Percentiles rank a stretch among this genome's conserved stretches.
phyloP scores from a whole-genome alignment of 441 rosid genomes.

The Euphorbia celastroides region DNA sequence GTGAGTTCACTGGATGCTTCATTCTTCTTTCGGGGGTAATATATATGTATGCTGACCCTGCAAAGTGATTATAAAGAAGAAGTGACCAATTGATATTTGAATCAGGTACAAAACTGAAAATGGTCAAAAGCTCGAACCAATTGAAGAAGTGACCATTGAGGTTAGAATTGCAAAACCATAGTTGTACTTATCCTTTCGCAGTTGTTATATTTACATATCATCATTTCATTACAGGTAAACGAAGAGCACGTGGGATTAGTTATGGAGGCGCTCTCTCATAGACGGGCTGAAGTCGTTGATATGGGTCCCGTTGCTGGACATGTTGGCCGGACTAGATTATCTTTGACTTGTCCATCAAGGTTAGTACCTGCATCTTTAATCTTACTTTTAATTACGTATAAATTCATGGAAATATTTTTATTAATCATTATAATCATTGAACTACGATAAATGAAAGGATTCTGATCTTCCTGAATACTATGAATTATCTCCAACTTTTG shows the following conservation, averaged over 20 bases:
- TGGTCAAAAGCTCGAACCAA: constrained; percentile 74
- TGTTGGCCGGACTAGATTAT: constrained; percentile 76
- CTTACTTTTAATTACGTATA: too few relatives aligned
- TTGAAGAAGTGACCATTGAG: constrained; percentile 93
- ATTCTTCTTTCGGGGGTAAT: not conserved
- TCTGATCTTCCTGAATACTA: too few relatives aligned
- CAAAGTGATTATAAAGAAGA: too few relatives aligned
- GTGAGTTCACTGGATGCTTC: constrained; percentile 38
- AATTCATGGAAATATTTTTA: too few relatives aligned
- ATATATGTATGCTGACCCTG: too few relatives aligned
- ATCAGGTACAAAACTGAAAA: constrained; percentile 76
- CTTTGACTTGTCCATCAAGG: constrained; percentile 95
- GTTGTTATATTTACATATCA: constrained; percentile 7
- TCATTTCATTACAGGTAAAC: constrained; percentile 43
- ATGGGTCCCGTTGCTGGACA: constrained; percentile 94
- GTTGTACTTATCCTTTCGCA: constrained; percentile 8
- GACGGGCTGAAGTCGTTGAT: constrained; percentile 77
- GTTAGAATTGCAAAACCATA: constrained; percentile 23
- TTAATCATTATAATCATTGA: too few relatives aligned
- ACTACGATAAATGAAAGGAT: too few relatives aligned
- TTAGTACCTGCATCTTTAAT: constrained; percentile 22
- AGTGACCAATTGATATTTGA: too few relatives aligned
- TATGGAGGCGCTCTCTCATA: constrained; percentile 91
- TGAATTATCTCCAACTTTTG: too few relatives aligned
- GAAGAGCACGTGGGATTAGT: constrained; percentile 89